Percentiles rank a stretch among this genome's conserved stretches.
Conservation (phyloP, 495 filamentous ascomycete species). For the Lasiosphaeria miniovina region DNA sequence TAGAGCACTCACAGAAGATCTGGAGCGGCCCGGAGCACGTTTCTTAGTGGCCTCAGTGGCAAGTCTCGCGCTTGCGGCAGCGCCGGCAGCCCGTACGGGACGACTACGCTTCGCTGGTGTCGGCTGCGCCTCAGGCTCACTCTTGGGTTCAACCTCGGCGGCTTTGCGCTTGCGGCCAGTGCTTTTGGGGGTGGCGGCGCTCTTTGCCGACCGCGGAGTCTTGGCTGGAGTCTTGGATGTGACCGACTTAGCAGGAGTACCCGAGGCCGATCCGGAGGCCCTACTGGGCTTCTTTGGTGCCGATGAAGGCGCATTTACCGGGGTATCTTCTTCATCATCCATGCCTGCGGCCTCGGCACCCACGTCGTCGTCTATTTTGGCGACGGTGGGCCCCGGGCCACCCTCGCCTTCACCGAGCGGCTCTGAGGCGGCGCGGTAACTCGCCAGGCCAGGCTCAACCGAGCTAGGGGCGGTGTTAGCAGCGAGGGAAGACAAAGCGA, state of each 20-base stretch:
- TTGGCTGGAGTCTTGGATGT: slow-evolving; percentile 3
- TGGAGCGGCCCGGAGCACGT: slow-evolving; percentile 21
- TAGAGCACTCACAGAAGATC: slow-evolving; percentile 14
- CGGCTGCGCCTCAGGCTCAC: slow-evolving; percentile 7
- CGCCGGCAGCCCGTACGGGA: slow-evolving; percentile 16
- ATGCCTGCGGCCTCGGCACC: not conserved
- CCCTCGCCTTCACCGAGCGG: not conserved
- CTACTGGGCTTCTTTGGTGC: slow-evolving; percentile 4
- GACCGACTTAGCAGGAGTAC: slow-evolving; percentile 10
- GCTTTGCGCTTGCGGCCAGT: slow-evolving; percentile 26
- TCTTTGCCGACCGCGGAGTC: slow-evolving; percentile 23
- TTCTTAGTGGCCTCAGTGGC: slow-evolving; percentile 24
- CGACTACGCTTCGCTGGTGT: slow-evolving; percentile 24
- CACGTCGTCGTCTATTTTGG: not conserved
- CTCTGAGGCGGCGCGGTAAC: not conserved
- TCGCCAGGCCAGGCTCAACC: slow-evolving; percentile 2
- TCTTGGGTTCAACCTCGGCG: slow-evolving; percentile 11
- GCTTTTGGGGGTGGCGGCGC: slow-evolving; percentile 17
- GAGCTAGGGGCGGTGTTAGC: slow-evolving; percentile 6
- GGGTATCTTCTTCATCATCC: not conserved
- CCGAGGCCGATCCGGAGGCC: not conserved
- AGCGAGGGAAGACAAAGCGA: not conserved
- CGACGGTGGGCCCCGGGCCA: not conserved
- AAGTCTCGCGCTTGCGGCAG: slow-evolving; percentile 25
- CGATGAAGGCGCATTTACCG: not conserved